Evolutionary conservation across 169 alveolate genomes (phyloP).

Genomic region (Miamiensis avidus): DNA sequence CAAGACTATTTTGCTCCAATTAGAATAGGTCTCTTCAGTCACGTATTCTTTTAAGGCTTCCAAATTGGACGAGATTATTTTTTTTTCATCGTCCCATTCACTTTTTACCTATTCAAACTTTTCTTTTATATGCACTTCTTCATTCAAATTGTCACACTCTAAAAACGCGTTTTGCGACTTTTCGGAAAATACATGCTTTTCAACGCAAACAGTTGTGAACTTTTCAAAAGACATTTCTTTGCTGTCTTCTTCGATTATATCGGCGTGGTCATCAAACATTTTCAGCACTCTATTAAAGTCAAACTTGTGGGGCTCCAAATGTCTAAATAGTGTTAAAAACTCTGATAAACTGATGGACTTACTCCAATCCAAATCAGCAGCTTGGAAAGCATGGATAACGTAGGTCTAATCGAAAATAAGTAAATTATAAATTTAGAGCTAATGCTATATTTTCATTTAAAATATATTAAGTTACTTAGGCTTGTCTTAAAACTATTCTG

Average conservation of each 20-base stretch:
- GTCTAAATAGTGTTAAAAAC: conserved; percentile 40
- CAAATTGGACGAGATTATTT: not conserved
- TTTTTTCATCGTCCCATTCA: not conserved
- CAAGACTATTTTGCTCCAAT: not conserved
- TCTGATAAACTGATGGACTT: conserved; percentile 33
- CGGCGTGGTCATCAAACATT: conserved; percentile 44
- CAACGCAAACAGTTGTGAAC: conserved; percentile 40
- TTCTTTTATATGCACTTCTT: not conserved
- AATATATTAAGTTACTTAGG: conserved; percentile 1
- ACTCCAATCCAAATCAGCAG: conserved; percentile 50
- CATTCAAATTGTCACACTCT: not conserved
- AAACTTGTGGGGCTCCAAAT: conserved; percentile 24
- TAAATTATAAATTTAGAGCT: no score
- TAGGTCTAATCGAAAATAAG: not conserved
- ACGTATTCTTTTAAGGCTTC: not conserved
- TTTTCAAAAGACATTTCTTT: conserved; percentile 38
- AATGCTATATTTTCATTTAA: no score
- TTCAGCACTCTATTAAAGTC: conserved; percentile 28
- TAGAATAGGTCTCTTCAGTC: not conserved
- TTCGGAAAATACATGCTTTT: conserved; percentile 28
- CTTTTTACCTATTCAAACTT: not conserved
- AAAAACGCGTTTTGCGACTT: not conserved
- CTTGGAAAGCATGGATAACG: conserved; percentile 43
- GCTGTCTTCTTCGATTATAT: conserved; percentile 21
- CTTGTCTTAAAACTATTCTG: conserved; percentile 27